Evolutionary conservation across 495 filamentous ascomycete genomes (phyloP).

Genomic region (Tuber brumale): DNA sequence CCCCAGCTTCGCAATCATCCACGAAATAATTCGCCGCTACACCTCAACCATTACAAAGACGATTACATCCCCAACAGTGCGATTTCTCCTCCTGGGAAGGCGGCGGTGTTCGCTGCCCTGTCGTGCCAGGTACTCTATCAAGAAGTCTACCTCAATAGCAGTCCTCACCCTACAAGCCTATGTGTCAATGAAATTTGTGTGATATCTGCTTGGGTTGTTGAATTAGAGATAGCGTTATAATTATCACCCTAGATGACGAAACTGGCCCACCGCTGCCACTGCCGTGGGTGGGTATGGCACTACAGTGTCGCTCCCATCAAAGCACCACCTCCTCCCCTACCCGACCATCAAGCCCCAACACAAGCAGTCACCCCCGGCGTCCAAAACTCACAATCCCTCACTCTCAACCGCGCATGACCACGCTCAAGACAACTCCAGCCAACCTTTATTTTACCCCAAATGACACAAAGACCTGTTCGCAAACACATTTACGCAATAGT

Average conservation of each 20-base stretch:
- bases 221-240: not conserved
- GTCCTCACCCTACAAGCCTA: not conserved
- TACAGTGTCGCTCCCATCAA: not conserved
- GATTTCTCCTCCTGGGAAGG: no score
- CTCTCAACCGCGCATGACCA: not conserved
- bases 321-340: not conserved
- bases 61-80: no score
- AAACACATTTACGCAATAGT: conserved; percentile 16
- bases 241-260: not conserved
- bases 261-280: not conserved
- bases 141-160: not conserved
- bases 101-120: no score
- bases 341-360: not conserved
- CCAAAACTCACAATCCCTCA: not conserved
- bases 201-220: not conserved
- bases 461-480: not conserved
- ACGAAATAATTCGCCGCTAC: no score
- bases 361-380: not conserved
- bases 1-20: no score
- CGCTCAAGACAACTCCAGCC: no score
- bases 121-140: no score
- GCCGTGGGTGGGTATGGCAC: no score
- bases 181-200: not conserved
- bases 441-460: not conserved
- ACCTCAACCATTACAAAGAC: no score